Base-by-base conservation (phyloP, 805 yeast genomes). In the Yarrowia sp. region DNA sequence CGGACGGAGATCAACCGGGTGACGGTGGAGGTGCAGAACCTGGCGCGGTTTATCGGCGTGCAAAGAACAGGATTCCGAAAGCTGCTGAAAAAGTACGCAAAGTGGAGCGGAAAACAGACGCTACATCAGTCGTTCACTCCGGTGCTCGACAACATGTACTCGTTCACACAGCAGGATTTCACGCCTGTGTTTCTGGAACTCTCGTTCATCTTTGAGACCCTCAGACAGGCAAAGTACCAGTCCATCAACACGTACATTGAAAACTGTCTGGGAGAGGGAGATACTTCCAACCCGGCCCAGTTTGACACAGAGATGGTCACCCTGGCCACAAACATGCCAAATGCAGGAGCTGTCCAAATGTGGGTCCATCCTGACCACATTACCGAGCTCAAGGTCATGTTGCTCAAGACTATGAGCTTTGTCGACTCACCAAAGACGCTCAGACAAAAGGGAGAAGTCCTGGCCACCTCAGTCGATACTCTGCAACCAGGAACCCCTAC, bases 41-140 rank as follows among this genome's bases (percentile, higher is more conserved):
- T 90, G 53, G 81, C 89, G n/a, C 80, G 90, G 67, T 90, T 87
- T 71, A 83, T 89, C 14, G 76, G 86, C 22, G 81, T 89, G 8
- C 96, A 90, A 72, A 86, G 86, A 71, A 85, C 90, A 2, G 96
- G 79, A 4, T 79, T 88, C 57, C 80, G 86, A 67, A 90, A 90
- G 75, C 80, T 90, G 58, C 78, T 90, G 70, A 90, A 90, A 76
- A 90, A 90, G 73, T 87, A 79, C 71, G 76, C 79, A 42, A 80
- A 82, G 66, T 81, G 82, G 73, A 68, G 69, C 28, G 57, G 71
- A 1, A 75, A 77, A 33, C 70, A 72, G 28, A 74, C 75, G 11
- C 69, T 76, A 57, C 68, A 64, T 32, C 68, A 66, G 65, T 71
- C 68, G 43, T 73, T 71, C 66, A 67, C 71, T 35, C 73, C 71